Evolutionary conservation across 805 yeast species (phyloP), one percentile per base, ranked within the genome.

Genomic region (Kodamaea kaohsiungensis): DNA sequence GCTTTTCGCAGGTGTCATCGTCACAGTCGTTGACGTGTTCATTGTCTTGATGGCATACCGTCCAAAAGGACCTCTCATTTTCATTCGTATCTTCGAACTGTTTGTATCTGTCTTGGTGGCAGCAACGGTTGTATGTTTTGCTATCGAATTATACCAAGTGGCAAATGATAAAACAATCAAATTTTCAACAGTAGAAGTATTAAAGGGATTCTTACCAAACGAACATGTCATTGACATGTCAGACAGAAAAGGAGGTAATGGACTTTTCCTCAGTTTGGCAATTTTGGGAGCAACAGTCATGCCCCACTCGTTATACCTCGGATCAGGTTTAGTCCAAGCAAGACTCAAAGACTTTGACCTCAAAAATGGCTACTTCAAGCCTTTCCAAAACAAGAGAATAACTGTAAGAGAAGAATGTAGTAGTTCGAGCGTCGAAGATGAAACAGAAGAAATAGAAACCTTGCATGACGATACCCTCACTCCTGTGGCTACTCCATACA

Each of bases 241-340:
- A 7, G 59, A 56, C 30, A 51, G 54, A 38, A 56, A 62, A 43
- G 70, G 69, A 12, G 68, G 69, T 33, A 70, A 81, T 63, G 95
- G 96, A 0, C 70, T 89, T 27, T 91, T 86, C 64, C 72, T 90
- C 17, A 83, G 93, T 19, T 76, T 92, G 60, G 97, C 96, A 22
- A 89, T 91, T 48, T 76, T 91, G 52, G 97, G 97, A 19, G 97
- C 97, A 9, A 91, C 97, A 0, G 97, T 91, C 19, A 91, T 91
- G 97, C 97, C 97, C 1, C 97, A 91, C 65, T 86, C 92, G 1
- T 73, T 91, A 49, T 90, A 88, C 62, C 73, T 91, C 53, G 97
- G 97, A 1, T 87, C 95, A 0, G 93, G 95, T 5, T 74, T 91
- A 49, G 97, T 91, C 6, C 96, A 91, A 67, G 89, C 96, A 19